Evolutionary conservation across 2,329 filamentous ascomycete species (phyloP), one percentile per base, ranked within the genome.

Genomic region (Cladosporium sp.): DNA sequence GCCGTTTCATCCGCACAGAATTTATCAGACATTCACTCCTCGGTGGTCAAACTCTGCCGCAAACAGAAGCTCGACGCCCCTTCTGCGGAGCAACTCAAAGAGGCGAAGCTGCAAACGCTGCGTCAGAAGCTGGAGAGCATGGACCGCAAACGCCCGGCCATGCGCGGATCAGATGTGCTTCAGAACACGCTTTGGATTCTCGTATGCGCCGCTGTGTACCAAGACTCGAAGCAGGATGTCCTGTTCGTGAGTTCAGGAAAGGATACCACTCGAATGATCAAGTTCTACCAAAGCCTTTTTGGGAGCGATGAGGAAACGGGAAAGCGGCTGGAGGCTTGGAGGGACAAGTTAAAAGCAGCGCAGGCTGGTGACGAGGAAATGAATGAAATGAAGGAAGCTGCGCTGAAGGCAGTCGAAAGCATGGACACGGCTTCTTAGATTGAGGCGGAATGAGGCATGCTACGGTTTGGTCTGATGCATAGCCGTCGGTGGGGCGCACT

Each of bases 181-280:
- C 66, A 68, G 51, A 65, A 69, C 46, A 54, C 65, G 2, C 56
- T 66, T 13, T 70, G 67, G 67, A 56, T 69, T 8, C 45, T 50
- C 5, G 31, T 50, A 13, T 43, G 40, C 32, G 40, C 48, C 18
- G 48, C 48, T 4, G 33, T 43, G 7, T 40, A 50, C 9, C 13
- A 31, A 4, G 28, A 43, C 11, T 43, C 48, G 2, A 50, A 49
- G 16, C 56, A 56, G 9, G 60, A 63, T 0, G 64, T 60, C 0
- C 38, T 68, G 18, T 69, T 63, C 45, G 61, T 68, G 43, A 66
- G 63, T 51, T 61, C 63, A 3, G 67, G 67, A 8, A 68, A 65
- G 48, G 67, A 70, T 46, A 68, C 67, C 3, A 67, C 58, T 18
- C 56, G 66, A 40, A 67, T 70, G 66, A 66, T 70, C 43, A 64